These are phyloP conservation scores for Pouteria campechiana DNA, from an alignment of 179 eudicot genomes.

Conservation along the genomic window DNA sequence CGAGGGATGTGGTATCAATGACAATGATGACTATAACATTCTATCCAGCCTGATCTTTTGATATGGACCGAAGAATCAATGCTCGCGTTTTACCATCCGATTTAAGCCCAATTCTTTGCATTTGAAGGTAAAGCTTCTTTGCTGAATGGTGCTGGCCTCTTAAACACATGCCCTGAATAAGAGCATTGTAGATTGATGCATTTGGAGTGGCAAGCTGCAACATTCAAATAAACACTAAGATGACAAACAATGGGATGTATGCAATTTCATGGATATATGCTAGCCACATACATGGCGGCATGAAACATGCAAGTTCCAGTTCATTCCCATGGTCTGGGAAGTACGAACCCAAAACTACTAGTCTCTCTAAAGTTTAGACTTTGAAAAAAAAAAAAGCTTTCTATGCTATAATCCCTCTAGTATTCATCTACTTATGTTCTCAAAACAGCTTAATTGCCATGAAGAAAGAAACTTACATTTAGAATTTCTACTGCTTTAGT, in stretches of 20 bases:
- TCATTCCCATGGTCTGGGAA: too few species aligned
- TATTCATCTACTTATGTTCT: too few species aligned
- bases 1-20: too few species aligned
- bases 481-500: slow-evolving; percentile 52
- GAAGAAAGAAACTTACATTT: slow-evolving; percentile 43
- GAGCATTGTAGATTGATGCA: slow-evolving; percentile 75
- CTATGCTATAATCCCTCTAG: too few species aligned
- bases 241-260: neutral
- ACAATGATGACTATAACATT: too few species aligned
- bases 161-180: slow-evolving; percentile 83
- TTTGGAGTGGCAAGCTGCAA: slow-evolving; percentile 39
- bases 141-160: slow-evolving; percentile 47
- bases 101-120: slow-evolving; percentile 50
- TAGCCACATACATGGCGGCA: too few species aligned
- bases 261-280: too few species aligned
- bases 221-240: neutral
- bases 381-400: too few species aligned
- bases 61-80: slow-evolving; percentile 71
- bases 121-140: slow-evolving; percentile 46
- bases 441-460: too few species aligned
- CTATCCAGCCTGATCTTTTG: slow-evolving; percentile 5
- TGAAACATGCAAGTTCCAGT: too few species aligned
- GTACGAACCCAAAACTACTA: too few species aligned
- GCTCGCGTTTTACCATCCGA: slow-evolving; percentile 91
- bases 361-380: too few species aligned